Base-by-base conservation (phyloP, 1,284 basidiomycete species). In the Ganoderma lingzhi region DNA sequence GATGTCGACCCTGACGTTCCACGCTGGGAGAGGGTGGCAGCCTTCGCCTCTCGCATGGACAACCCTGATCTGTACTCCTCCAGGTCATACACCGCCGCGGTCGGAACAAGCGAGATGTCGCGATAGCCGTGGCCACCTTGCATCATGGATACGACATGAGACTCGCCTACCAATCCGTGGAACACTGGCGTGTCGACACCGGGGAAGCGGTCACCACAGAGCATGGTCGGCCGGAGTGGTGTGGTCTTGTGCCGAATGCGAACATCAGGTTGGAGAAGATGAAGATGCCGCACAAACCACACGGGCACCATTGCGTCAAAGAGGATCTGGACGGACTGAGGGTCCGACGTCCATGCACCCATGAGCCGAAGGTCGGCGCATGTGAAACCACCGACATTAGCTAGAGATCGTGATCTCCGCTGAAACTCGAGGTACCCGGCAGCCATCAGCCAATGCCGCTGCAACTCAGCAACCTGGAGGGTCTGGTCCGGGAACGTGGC, bases 391-490 rank as follows among this genome's bases (percentile, higher is more conserved):
- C 23, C 30, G 12, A 32, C 3, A 32, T 12, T 28, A 1, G 12
- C 2, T 2, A 17, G 23, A 3, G 1, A 1, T 9, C 9, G 6
- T 15, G n/a, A 3, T 17, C 44, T 28, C 1, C 30, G 61, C 30
- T 56, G 14, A 15, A 32, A 62, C 23, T 62, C 61, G 0, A 62
- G 9, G 9, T 32, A 62, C 4, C 39, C 61, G 1, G 39, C 17
- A 6, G 39, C n/a, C 61, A 62, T 48, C 9, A 62, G 12, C 61
- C 61, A 62, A 15, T 41, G 30, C 4, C 61, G 28, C 42, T 62
- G 61, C n/a, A 48, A 28, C 30, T 62, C 61, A 10, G 35, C 23
- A 1, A 62, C 61, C 30, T 62, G 61, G 30, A 62, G 42, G 14
- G 4, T 15, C 30, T 44, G 30, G 14, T 62, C 61, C 1, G n/a